A percentile compares a stretch with the other conserved stretches of the same genome.
phyloP scores from a whole-genome alignment of 768 basidiomycete species.

The Floccularia luteovirens region DNA sequence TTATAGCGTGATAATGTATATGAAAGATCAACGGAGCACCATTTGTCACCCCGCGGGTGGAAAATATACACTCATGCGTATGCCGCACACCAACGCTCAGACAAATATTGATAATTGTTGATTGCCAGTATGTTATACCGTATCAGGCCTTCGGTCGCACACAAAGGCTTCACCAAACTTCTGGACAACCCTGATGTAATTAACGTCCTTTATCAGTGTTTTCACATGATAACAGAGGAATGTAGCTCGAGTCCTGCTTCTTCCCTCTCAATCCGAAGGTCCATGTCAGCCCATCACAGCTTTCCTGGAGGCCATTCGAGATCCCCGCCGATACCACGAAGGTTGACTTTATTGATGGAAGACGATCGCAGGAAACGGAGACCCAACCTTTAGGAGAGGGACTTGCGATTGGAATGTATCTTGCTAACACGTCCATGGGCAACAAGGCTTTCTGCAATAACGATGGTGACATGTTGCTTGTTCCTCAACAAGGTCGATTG shows the following conservation, averaged over 20 bases:
- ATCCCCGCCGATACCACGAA: conserved; percentile 31
- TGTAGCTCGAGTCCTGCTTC: conserved; percentile 60
- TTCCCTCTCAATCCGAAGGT: conserved; percentile 52
- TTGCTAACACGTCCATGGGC: conserved; percentile 52
- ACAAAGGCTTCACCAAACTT: conserved; percentile 49
- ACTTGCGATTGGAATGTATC: conserved; percentile 56
- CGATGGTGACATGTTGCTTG: conserved; percentile 61
- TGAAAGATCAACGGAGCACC: conserved; percentile 53
- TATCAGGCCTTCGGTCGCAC: conserved; percentile 61
- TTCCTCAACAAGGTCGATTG: conserved; percentile 57
- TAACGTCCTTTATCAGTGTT: too few relatives aligned
- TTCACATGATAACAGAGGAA: too few relatives aligned
- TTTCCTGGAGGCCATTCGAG: conserved; percentile 59
- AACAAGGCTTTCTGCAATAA: conserved; percentile 54
- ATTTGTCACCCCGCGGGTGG: conserved; percentile 48
- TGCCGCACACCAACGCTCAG: too few relatives aligned
- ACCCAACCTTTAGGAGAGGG: conserved; percentile 61
- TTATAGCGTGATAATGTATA: not conserved
- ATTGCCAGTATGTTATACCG: conserved; percentile 45
- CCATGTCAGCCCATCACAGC: conserved; percentile 53
- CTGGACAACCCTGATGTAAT: conserved; percentile 53
- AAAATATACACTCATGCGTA: conserved; percentile 47
- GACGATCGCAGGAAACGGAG: conserved; percentile 57
- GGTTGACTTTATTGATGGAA: conserved; percentile 49
- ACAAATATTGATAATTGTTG: too few relatives aligned